A percentile compares a stretch with the other conserved stretches of the same genome.
Evolutionary conservation across 148 eudicot species (phyloP).

Genomic region (Camellia granthamiana): DNA sequence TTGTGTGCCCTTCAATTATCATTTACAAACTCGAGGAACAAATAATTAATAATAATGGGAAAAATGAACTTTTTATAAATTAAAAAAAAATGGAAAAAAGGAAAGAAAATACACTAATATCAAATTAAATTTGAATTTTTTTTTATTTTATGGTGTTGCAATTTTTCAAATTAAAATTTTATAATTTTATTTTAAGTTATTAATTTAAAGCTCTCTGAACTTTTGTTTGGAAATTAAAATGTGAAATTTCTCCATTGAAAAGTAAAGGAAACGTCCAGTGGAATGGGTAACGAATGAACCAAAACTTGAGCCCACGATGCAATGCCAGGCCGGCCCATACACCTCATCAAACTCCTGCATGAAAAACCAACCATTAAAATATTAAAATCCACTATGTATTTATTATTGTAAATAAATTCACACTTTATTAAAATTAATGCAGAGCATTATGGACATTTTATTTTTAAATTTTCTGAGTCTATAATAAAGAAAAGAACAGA

Average conservation of each 20-base stretch:
- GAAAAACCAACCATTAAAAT: not conserved
- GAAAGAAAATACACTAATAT: not conserved
- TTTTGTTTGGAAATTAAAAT: constrained; percentile 73
- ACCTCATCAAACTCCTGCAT: constrained; percentile 74
- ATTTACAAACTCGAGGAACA: not conserved
- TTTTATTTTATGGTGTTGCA: no score
- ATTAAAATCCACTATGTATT: no score
- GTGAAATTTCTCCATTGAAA: constrained; percentile 73
- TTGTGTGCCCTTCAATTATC: not conserved
- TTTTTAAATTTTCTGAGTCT: no score
- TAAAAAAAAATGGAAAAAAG: not conserved
- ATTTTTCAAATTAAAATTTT: not conserved
- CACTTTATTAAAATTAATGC: no score
- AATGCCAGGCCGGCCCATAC: constrained; percentile 93
- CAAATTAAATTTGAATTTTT: not conserved
- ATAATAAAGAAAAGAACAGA: no score
- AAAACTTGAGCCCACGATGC: constrained; percentile 88
- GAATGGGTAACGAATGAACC: constrained; percentile 91
- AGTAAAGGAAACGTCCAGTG: constrained; percentile 78
- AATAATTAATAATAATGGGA: no score
- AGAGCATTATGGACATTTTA: no score
- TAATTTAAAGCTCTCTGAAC: constrained; percentile 47
- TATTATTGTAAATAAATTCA: no score
- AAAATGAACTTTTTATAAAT: not conserved
- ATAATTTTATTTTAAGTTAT: not conserved